Conservation (phyloP, 306 rosid species). For the Castanea sativa region DNA sequence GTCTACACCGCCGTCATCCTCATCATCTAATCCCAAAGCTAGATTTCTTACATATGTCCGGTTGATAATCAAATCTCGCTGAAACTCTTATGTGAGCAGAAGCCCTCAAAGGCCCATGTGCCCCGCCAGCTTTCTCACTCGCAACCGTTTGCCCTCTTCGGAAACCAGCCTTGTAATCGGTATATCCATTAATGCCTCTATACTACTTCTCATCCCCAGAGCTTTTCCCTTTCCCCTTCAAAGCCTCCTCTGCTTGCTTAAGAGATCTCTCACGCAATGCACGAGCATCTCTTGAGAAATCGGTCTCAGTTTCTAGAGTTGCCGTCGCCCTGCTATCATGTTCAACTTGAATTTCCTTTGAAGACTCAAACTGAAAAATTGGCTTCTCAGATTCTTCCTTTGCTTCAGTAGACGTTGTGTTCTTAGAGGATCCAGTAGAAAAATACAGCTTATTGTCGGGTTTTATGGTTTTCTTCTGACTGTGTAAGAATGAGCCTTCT, state of each 20-base stretch:
- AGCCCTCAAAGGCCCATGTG: conserved; percentile 89
- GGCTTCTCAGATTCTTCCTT: conserved; percentile 25
- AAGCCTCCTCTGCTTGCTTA: conserved; percentile 58
- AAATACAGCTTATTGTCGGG: conserved; percentile 41
- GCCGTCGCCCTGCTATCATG: conserved; percentile 79
- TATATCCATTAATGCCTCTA: conserved; percentile 66
- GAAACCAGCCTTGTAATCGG: conserved; percentile 77
- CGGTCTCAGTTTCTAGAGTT: conserved; percentile 78
- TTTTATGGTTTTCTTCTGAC: conserved; percentile 32
- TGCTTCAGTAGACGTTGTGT: conserved; percentile 19
- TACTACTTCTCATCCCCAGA: conserved; percentile 53
- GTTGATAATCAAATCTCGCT: conserved; percentile 86
- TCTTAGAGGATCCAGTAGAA: conserved; percentile 34
- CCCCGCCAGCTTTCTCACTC: conserved; percentile 91
- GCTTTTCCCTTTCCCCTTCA: conserved; percentile 46
- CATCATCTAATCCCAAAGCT: too few relatives aligned
- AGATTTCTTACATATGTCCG: conserved; percentile 61
- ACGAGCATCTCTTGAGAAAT: conserved; percentile 68
- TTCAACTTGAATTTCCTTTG: conserved; percentile 75
- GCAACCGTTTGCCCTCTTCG: conserved; percentile 77
- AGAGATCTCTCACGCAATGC: conserved; percentile 78
- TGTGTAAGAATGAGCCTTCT: conserved; percentile 33
- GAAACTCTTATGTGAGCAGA: conserved; percentile 88
- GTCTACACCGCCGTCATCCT: too few relatives aligned
- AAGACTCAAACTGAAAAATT: conserved; percentile 52